These are phyloP conservation scores for Suillus plorans DNA, from an alignment of 768 basidiomycete species.

Conservation along the genomic window DNA sequence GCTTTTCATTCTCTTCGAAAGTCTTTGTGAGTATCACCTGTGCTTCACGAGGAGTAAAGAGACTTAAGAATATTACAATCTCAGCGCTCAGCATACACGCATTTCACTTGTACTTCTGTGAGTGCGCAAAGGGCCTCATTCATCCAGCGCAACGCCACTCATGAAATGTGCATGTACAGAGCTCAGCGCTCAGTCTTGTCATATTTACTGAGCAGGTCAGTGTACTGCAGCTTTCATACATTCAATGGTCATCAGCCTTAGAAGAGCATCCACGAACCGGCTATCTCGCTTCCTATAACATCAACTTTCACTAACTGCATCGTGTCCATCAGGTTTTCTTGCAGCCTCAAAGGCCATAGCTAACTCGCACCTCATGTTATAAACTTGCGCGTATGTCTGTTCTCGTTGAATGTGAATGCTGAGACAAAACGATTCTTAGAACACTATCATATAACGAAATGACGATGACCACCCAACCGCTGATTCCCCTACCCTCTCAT, in stretches of 20 bases:
- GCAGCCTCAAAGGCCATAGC: not conserved
- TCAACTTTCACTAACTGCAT: not conserved
- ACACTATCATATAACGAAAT: not conserved
- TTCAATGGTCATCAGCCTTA: not conserved
- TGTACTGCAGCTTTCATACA: not conserved
- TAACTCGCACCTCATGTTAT: constrained; percentile 2
- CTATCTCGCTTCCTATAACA: not conserved
- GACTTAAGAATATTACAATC: not conserved
- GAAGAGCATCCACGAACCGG: not conserved
- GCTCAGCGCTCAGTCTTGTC: not conserved
- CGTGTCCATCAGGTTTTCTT: not conserved
- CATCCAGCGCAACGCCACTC: not conserved
- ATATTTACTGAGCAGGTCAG: constrained; percentile 1
- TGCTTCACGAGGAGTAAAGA: not conserved
- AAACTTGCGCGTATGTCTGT: not conserved
- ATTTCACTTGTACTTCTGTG: not conserved
- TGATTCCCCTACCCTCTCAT: not conserved
- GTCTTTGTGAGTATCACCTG: not conserved
- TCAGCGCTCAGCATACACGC: not conserved
- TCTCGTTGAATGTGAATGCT: not conserved
- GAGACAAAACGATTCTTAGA: not conserved
- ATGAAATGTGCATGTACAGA: not conserved
- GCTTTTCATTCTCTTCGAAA: not conserved
- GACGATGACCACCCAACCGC: not conserved
- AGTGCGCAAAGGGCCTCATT: not conserved